Evolutionary conservation across 73 alveolate genomes (phyloP).

Genomic region (Symbiodinium natans): DNA sequence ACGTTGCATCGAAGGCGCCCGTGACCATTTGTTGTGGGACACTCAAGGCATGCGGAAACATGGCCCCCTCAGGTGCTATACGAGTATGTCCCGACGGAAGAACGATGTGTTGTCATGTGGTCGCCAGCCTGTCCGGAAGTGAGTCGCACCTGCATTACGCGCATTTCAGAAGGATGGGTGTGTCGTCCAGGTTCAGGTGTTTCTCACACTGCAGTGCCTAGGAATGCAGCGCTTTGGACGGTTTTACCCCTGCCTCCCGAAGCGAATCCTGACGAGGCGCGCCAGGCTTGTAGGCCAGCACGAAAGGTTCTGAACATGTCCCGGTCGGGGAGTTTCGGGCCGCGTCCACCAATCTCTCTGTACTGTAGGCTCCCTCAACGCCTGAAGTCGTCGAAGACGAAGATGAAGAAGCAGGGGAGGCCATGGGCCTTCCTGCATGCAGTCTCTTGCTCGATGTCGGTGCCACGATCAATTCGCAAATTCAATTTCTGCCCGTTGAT

Average conservation of each 20-base stretch:
- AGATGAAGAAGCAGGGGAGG: not conserved
- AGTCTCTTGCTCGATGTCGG: too few relatives aligned
- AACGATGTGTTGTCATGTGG: conserved; percentile 49
- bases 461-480: too few relatives aligned
- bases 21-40: not conserved
- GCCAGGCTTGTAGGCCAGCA: not conserved
- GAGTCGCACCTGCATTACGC: not conserved
- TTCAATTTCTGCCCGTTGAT: too few relatives aligned
- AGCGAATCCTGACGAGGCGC: not conserved
- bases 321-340: not conserved
- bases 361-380: not conserved
- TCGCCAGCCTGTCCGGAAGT: conserved; percentile 56
- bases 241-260: conserved; percentile 52
- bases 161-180: too few relatives aligned
- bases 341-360: not conserved
- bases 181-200: not conserved
- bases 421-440: not conserved
- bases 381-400: not conserved
- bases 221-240: conserved; percentile 69
- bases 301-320: not conserved
- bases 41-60: not conserved
- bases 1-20: conserved; percentile 37
- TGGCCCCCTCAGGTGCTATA: not conserved
- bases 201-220: not conserved
- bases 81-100: conserved; percentile 43